Percentiles rank a stretch among this genome's conserved stretches.
Evolutionary conservation across 73 alveolate genomes (phyloP).

Genomic region (Paramecium caudatum): DNA sequence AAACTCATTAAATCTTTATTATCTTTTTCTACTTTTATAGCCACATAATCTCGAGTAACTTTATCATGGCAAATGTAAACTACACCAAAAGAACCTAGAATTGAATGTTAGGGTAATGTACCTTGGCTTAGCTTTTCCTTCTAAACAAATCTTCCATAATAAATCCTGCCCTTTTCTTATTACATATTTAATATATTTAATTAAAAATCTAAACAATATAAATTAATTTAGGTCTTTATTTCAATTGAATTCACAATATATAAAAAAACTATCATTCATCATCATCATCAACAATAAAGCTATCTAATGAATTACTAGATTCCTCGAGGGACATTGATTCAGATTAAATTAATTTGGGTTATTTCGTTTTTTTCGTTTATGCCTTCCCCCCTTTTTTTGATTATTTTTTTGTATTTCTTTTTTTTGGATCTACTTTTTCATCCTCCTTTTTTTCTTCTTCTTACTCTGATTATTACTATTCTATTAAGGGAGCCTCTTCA

Average conservation of each 20-base stretch:
- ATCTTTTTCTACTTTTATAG: constrained; percentile 83
- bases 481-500: constrained; percentile 63
- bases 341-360: not conserved
- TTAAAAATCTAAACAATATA: no score
- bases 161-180: constrained; percentile 30
- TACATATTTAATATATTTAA: not conserved
- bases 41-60: constrained; percentile 83
- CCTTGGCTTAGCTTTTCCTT: constrained; percentile 34
- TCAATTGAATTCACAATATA: no score
- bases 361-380: not conserved
- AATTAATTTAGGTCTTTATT: no score
- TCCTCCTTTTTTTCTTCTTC: constrained; percentile 38
- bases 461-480: not conserved
- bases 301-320: not conserved
- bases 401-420: not conserved
- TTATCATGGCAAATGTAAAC: constrained; percentile 88
- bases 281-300: constrained; percentile 26
- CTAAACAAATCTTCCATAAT: constrained; percentile 53
- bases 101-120: no score
- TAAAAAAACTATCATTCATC: no score
- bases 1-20: constrained; percentile 66
- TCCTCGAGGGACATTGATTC: no score
- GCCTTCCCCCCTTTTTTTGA: not conserved
- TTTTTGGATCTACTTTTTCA: not conserved
- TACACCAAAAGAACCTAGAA: constrained; percentile 96